Conservation (phyloP, 257 asterid genomes). For the Solanum microdontum region DNA sequence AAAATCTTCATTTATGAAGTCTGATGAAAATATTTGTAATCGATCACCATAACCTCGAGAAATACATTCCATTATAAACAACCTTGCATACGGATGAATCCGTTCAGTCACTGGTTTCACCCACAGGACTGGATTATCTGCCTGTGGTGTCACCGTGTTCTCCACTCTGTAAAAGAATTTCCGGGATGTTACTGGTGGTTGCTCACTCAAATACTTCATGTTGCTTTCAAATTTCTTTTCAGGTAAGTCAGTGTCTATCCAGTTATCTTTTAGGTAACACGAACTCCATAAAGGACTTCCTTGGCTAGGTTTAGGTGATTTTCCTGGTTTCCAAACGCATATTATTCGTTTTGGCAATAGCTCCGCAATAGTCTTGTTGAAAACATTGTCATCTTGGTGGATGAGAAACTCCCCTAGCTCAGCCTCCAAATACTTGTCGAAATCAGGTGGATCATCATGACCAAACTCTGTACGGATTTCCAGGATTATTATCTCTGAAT, state of each 20-base stretch:
- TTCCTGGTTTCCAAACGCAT: constrained; percentile 87
- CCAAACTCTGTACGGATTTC: constrained; percentile 88
- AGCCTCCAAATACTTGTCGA: constrained; percentile 51
- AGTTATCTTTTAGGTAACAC: constrained; percentile 55
- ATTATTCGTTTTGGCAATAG: constrained; percentile 64
- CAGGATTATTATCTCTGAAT: constrained; percentile 59
- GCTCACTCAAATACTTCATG: constrained; percentile 55
- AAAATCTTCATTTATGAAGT: constrained; percentile 64
- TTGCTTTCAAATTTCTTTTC: constrained; percentile 80
- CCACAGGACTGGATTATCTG: constrained; percentile 74
- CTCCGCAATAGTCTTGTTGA: constrained; percentile 47
- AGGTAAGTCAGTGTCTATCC: constrained; percentile 87
- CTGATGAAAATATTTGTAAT: constrained; percentile 69
- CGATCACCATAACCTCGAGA: constrained; percentile 39
- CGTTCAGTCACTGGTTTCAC: constrained; percentile 68
- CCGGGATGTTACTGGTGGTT: constrained; percentile 36
- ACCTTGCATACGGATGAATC: constrained; percentile 61
- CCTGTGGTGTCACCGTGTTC: constrained; percentile 88
- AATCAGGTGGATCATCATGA: constrained; percentile 71
- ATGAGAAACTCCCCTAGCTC: constrained; percentile 63
- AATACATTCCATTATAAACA: constrained; percentile 44
- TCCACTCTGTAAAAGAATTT: constrained; percentile 77
- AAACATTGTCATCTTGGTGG: constrained; percentile 56
- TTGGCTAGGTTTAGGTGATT: constrained; percentile 35
- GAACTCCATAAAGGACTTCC: constrained; percentile 66